Conservation (phyloP, 2,329 filamentous ascomycete genomes). For the Metarhizium album region DNA sequence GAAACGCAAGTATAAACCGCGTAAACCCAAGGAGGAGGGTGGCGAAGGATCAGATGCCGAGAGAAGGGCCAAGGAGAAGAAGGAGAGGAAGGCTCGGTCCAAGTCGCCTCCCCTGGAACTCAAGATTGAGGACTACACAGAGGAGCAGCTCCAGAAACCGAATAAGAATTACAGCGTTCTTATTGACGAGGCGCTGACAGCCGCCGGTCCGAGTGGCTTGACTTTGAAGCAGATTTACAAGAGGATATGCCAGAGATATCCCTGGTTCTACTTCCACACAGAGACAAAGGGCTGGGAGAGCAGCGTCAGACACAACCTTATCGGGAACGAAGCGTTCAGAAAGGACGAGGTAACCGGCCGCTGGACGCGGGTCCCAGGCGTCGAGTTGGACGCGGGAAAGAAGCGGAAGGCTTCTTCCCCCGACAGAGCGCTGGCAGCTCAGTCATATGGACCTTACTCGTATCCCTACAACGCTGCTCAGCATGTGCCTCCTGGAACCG, state of each 20-base stretch:
- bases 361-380: slow-evolving; percentile 46
- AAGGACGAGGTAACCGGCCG: slow-evolving; percentile 46
- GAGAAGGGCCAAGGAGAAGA: slow-evolving; percentile 44
- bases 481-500: slow-evolving; percentile 22
- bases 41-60: slow-evolving; percentile 47
- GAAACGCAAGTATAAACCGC: slow-evolving; percentile 56
- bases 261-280: slow-evolving; percentile 48
- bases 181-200: slow-evolving; percentile 48
- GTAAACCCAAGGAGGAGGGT: slow-evolving; percentile 46
- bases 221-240: slow-evolving; percentile 55
- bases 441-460: slow-evolving; percentile 26
- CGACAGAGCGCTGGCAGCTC: slow-evolving; percentile 31
- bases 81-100: slow-evolving; percentile 46
- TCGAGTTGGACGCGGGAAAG: slow-evolving; percentile 50
- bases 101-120: slow-evolving; percentile 51
- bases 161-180: slow-evolving; percentile 52
- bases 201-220: slow-evolving; percentile 41
- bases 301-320: slow-evolving; percentile 53
- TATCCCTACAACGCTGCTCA: slow-evolving; percentile 24
- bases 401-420: slow-evolving; percentile 46
- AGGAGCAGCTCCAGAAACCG: slow-evolving; percentile 48
- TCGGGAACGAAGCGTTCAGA: slow-evolving; percentile 49
- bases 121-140: slow-evolving; percentile 42
- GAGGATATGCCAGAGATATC: slow-evolving; percentile 45
- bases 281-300: slow-evolving; percentile 58